Conservation (phyloP, 345 rosid genomes). For the Corchorus capsularis region DNA sequence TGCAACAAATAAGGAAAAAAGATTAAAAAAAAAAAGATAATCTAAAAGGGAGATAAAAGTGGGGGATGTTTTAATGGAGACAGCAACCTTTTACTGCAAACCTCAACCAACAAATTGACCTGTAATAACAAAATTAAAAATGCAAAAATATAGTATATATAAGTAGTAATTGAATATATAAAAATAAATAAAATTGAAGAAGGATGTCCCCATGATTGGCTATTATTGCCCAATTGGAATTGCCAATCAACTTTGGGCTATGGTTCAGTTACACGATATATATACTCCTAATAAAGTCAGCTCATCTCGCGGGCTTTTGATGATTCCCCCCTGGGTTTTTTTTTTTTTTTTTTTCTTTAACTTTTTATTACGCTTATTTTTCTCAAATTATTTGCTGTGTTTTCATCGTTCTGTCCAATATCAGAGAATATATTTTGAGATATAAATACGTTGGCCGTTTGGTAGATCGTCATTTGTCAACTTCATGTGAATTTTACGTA, state of each 20-base stretch:
- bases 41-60: background rate
- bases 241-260: conserved; percentile 12
- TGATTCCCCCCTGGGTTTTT: background rate
- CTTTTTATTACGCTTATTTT: background rate
- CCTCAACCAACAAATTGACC: conserved; percentile 13
- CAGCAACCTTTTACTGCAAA: conserved; percentile 15
- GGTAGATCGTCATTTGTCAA: background rate
- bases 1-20: conserved; percentile 18
- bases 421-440: background rate
- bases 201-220: conserved; percentile 12
- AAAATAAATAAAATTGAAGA: background rate
- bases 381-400: background rate
- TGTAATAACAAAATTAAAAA: background rate
- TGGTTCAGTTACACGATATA: background rate
- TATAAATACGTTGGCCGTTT: background rate
- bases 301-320: background rate
- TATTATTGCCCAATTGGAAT: background rate
- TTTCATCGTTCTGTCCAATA: background rate
- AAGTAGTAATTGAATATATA: background rate
- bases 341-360: background rate
- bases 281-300: background rate
- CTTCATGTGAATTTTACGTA: background rate
- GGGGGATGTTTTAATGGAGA: background rate
- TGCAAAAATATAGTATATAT: background rate
- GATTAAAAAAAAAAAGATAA: background rate